phyloP scores from a whole-genome alignment of 345 rosid genomes.

The Pseudoturritis turrita region DNA sequence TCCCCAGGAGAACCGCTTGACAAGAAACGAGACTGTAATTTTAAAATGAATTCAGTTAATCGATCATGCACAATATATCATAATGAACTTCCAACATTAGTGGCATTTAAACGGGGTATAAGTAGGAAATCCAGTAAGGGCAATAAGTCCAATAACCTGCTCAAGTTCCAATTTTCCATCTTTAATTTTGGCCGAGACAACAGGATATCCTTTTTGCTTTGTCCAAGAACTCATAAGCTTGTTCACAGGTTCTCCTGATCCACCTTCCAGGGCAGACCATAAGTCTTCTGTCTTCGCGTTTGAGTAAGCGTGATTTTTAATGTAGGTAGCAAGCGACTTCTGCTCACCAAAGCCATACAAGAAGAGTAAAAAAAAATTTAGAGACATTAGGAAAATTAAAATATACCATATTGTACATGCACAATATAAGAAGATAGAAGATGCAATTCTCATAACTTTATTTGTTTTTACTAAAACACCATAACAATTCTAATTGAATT shows the following conservation, averaged over 20 bases:
- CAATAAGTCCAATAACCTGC: slow-evolving; percentile 49
- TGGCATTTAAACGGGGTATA: not conserved
- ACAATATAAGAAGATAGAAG: not conserved
- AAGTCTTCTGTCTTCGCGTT: slow-evolving; percentile 94
- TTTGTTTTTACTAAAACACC: not conserved
- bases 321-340: slow-evolving; percentile 91
- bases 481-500: not conserved
- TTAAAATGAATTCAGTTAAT: not conserved
- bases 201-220: slow-evolving; percentile 85
- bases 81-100: not conserved
- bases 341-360: slow-evolving; percentile 32
- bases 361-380: not conserved
- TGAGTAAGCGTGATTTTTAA: slow-evolving; percentile 63
- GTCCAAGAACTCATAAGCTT: slow-evolving; percentile 95
- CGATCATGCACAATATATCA: slow-evolving; percentile 3
- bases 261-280: slow-evolving; percentile 89
- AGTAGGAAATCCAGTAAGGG: not conserved
- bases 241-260: slow-evolving; percentile 88
- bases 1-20: slow-evolving; percentile 77
- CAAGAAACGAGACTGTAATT: slow-evolving; percentile 73
- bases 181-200: slow-evolving; percentile 61
- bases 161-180: slow-evolving; percentile 79
- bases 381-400: not conserved
- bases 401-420: not conserved
- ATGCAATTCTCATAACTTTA: not conserved